Evolutionary conservation across 176 grass and related monocot genomes (phyloP).

Genomic region (Musa acuminata): DNA sequence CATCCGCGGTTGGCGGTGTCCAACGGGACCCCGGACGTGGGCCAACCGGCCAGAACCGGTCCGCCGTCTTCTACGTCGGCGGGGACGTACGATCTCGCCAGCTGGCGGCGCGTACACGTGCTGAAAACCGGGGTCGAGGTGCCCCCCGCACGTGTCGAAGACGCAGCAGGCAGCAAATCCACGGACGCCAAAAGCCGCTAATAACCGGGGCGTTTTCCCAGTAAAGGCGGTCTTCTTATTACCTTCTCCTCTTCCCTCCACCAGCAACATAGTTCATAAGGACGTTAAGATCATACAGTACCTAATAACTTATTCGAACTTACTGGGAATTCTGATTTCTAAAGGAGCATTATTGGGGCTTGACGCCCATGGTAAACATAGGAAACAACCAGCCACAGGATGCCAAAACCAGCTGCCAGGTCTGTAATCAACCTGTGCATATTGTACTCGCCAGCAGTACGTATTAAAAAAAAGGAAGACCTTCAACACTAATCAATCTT

Average conservation of each 20-base stretch:
- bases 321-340: no score
- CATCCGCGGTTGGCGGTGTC: neutral
- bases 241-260: neutral
- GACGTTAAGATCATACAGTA: no score
- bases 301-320: no score
- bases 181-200: neutral
- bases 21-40: neutral
- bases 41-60: neutral
- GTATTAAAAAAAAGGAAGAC: no score
- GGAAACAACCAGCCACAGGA: no score
- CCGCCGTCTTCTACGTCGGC: neutral
- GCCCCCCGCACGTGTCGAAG: neutral
- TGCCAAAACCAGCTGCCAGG: no score
- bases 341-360: no score
- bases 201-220: neutral
- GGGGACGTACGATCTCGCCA: neutral
- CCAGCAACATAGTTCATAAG: no score
- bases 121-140: neutral
- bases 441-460: no score
- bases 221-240: neutral
- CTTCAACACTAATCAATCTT: no score
- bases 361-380: no score
- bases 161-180: neutral
- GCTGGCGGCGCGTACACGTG: neutral
- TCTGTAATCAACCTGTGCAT: no score